phyloP scores from a whole-genome alignment of 2,329 filamentous ascomycete species.

The Cryphonectria japonica region DNA sequence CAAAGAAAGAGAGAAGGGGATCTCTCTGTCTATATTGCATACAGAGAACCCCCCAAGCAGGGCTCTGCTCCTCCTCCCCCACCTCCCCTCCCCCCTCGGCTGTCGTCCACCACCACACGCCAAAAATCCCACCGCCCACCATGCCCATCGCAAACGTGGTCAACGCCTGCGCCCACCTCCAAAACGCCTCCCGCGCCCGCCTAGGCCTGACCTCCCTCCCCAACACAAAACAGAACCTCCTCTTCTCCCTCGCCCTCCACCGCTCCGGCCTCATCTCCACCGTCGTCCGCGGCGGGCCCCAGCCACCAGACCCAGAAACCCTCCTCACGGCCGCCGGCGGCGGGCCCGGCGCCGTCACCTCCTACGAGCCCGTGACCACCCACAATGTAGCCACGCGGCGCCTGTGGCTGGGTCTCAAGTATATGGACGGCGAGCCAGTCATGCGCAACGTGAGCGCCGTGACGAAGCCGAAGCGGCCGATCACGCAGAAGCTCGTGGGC shows the following conservation, averaged over 20 bases:
- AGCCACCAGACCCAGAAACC: slow-evolving; percentile 53
- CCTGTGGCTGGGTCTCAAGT: slow-evolving; percentile 89
- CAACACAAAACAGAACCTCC: slow-evolving; percentile 79
- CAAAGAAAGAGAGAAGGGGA: slow-evolving; percentile 10
- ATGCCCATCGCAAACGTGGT: slow-evolving; percentile 69
- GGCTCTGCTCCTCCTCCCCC: slow-evolving; percentile 12
- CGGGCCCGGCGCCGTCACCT: neutral
- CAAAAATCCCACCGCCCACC: slow-evolving; percentile 25
- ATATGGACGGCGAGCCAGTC: slow-evolving; percentile 82
- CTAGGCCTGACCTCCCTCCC: slow-evolving; percentile 84
- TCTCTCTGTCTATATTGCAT: slow-evolving; percentile 1
- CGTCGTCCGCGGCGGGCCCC: slow-evolving; percentile 71
- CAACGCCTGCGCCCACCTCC: slow-evolving; percentile 86
- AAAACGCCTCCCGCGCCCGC: slow-evolving; percentile 84
- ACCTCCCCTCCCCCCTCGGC: neutral
- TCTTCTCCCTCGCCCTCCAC: slow-evolving; percentile 76
- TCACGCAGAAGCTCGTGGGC: slow-evolving; percentile 66
- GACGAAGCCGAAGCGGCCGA: slow-evolving; percentile 73
- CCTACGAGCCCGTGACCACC: slow-evolving; percentile 62
- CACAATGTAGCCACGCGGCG: slow-evolving; percentile 74
- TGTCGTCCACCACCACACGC: too few species aligned
- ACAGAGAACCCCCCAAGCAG: slow-evolving; percentile 5
- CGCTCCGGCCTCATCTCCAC: slow-evolving; percentile 80
- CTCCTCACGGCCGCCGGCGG: slow-evolving; percentile 45
- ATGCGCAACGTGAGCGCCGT: slow-evolving; percentile 68